Evolutionary conservation across 257 asterid genomes (phyloP), one percentile per base, ranked within the genome.

Genomic region (Craterostigma plantagineum): DNA sequence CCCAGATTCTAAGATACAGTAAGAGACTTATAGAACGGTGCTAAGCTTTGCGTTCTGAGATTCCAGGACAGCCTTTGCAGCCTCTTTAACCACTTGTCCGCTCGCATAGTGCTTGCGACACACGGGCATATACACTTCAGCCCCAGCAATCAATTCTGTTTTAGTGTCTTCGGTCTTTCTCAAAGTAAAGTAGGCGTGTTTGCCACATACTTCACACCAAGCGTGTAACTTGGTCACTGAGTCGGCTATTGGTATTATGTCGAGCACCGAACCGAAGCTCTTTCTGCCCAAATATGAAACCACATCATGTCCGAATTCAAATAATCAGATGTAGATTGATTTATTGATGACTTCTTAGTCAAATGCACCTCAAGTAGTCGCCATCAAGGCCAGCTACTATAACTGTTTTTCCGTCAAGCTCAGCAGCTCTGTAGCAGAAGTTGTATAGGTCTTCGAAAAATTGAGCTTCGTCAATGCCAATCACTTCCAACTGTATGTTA

Each of bases 381-480:
- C 99, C 99, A 55, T 90, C 99, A 55, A 90, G 62, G 11, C 96
- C 96, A 43, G 96, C 91, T 61, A 90, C 75, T 48, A 90, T 70
- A 35, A 90, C 56, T 18, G 86, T 77, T 60, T 90, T 83, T 54
- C 94, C 94, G 59, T 83, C 94, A 15, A 27, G 81, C 52, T 90
- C 95, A 11, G 99, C 99, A 45, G 93, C 95, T 64, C 67, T 50
- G 60, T 69, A 39, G 77, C 95, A 90, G 65, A 90, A 90, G 49
- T 76, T 87, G 34, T 75, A 80, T 36, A 83, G 78, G 68, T 83
- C 96, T n/a, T 58, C 77, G 17, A 90, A 90, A 57, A 90, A 90
- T 55, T 80, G 94, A 38, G 96, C 96, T 66, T 83, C 96, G 34
- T 90, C 99, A 42, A 90, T 80, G 43, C 99, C 94, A 54, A 90